These are phyloP conservation scores for Vinca minor DNA, from an alignment of 257 asterid genomes.

Conservation along the genomic window DNA sequence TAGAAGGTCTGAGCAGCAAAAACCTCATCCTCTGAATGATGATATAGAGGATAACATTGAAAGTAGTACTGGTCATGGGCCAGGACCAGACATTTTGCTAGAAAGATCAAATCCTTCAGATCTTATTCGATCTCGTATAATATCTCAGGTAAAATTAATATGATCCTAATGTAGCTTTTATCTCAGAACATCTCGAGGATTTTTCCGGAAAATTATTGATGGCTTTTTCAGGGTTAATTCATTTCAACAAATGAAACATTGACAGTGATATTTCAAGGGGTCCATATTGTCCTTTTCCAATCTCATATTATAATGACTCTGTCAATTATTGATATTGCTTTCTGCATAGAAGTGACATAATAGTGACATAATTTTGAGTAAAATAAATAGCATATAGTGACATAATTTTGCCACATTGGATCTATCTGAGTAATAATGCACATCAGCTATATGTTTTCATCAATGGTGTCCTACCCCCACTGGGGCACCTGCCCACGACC, in stretches of 20 bases:
- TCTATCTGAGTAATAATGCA: too few relatives aligned
- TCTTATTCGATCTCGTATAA: constrained; percentile 21
- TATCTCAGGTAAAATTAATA: constrained; percentile 36
- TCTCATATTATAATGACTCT: neutral
- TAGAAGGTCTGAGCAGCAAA: constrained; percentile 19
- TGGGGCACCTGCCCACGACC: too few relatives aligned
- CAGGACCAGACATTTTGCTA: constrained; percentile 12
- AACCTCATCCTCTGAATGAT: constrained; percentile 20
- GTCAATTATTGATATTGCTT: neutral
- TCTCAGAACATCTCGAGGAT: neutral
- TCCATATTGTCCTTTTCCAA: neutral
- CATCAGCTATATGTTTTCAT: too few relatives aligned
- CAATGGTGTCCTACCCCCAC: too few relatives aligned
- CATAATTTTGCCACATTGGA: too few relatives aligned
- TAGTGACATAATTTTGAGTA: neutral
- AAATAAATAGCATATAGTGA: neutral
- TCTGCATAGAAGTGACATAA: too few relatives aligned
- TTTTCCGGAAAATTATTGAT: too few relatives aligned
- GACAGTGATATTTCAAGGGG: neutral
- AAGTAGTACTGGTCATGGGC: constrained; percentile 12
- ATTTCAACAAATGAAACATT: neutral
- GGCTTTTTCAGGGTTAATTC: too few relatives aligned
- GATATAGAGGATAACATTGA: constrained; percentile 2
- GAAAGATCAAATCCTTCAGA: constrained; percentile 17
- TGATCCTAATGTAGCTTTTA: constrained; percentile 14